A percentile compares a stretch with the other conserved stretches of the same genome.
These are phyloP conservation scores for Auxenochlorella pyrenoidosa DNA, from an alignment of 139 green algal genomes.

Conservation along the genomic window DNA sequence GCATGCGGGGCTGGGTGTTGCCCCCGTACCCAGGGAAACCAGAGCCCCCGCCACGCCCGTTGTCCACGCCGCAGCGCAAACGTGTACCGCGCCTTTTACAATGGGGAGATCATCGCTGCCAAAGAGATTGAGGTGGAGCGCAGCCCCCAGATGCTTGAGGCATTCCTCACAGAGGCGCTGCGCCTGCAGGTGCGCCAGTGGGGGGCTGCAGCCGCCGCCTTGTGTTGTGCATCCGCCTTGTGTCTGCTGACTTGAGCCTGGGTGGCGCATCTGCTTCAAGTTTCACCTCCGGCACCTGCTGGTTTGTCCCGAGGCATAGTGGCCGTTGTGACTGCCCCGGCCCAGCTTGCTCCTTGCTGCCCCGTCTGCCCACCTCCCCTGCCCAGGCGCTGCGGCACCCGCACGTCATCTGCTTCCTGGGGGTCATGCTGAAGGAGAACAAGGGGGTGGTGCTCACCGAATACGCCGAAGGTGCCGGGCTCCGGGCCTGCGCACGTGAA, in stretches of 20 bases:
- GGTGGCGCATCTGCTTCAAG: too few relatives aligned
- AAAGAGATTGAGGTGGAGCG: background rate
- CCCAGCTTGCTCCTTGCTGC: too few relatives aligned
- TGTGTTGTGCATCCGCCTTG: too few relatives aligned
- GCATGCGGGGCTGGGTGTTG: too few relatives aligned
- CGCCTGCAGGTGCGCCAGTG: background rate
- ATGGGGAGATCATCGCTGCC: background rate
- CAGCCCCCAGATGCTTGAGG: background rate
- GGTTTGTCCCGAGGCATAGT: too few relatives aligned
- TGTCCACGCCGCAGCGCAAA: background rate
- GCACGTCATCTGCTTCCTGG: background rate
- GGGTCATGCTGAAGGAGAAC: background rate
- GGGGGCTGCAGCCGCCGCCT: background rate
- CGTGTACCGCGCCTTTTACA: background rate
- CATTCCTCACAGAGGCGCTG: slow-evolving; percentile 6
- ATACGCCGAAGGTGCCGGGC: background rate
- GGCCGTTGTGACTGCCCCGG: too few relatives aligned
- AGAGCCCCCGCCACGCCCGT: too few relatives aligned
- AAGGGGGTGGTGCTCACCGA: slow-evolving; percentile 2
- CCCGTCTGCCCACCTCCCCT: background rate
- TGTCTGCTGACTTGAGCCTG: too few relatives aligned
- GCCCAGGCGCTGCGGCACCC: slow-evolving; percentile 6
- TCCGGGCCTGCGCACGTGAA: too few relatives aligned
- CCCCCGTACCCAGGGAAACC: too few relatives aligned
- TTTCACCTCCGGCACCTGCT: too few relatives aligned